Evolutionary conservation across 352 stramenopile species (phyloP).

Genomic region (Phytopythium mirpurense): DNA sequence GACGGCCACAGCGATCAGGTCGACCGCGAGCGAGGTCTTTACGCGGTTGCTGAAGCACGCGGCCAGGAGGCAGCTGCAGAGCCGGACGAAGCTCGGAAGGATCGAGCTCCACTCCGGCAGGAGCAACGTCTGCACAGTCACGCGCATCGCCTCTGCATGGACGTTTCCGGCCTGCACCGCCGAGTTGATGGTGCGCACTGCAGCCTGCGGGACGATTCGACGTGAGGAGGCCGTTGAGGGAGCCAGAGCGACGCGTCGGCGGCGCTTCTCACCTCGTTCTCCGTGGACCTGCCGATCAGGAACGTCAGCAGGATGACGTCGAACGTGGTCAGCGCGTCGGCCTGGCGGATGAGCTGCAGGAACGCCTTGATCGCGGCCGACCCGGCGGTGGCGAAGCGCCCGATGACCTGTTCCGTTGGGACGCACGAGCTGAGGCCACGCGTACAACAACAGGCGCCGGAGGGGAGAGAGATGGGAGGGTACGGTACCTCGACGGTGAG

Average conservation of each 20-base stretch:
- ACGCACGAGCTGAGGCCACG: no score
- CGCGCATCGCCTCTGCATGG: constrained; percentile 23
- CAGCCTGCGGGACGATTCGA: constrained; percentile 14
- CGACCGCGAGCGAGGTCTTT: constrained; percentile 22
- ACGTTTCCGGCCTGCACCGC: constrained; percentile 33
- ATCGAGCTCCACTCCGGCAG: constrained; percentile 37
- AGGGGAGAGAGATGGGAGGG: no score
- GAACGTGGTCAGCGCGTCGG: constrained; percentile 43
- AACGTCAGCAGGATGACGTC: constrained; percentile 59
- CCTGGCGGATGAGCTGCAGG: constrained; percentile 34
- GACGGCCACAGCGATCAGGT: constrained; percentile 34
- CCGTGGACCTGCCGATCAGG: constrained; percentile 51
- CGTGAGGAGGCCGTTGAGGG: neutral
- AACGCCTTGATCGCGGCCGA: constrained; percentile 45
- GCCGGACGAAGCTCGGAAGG: constrained; percentile 40
- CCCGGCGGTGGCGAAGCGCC: constrained; percentile 44
- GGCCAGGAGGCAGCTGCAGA: constrained; percentile 50
- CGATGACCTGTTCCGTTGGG: constrained; percentile 30
- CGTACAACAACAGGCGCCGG: no score
- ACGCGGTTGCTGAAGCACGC: constrained; percentile 36
- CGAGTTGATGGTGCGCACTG: constrained; percentile 35
- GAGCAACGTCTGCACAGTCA: constrained; percentile 24
- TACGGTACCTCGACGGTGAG: constrained; percentile 46
- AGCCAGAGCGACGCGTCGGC: no score
- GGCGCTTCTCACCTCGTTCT: constrained; percentile 42